These are phyloP conservation scores for Dipodascopsis uninucleata DNA, from an alignment of 805 yeast species.

Conservation along the genomic window DNA sequence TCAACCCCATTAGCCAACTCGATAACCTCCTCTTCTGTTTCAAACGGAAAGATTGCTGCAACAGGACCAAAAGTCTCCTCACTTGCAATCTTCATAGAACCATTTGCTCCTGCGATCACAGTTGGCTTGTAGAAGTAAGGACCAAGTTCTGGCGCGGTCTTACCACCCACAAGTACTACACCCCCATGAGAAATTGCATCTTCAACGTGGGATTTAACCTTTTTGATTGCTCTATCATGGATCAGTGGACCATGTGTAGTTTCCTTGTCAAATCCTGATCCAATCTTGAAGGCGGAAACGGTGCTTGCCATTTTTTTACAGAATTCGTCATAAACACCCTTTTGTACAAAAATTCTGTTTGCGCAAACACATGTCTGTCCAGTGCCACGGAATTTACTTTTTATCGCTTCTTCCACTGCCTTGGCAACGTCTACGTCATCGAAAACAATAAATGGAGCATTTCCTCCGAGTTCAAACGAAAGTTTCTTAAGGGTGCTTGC, in stretches of 20 bases:
- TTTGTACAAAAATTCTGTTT: conserved; percentile 42
- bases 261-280: conserved; percentile 57
- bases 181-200: conserved; percentile 70
- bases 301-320: conserved; percentile 46
- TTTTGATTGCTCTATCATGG: conserved; percentile 56
- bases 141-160: conserved; percentile 52
- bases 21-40: conserved; percentile 61
- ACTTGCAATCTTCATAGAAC: conserved; percentile 52
- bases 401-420: conserved; percentile 65
- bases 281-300: conserved; percentile 49
- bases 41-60: conserved; percentile 64
- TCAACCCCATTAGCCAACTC: conserved; percentile 60
- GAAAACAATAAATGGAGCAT: conserved; percentile 74
- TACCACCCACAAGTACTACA: conserved; percentile 59
- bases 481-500: conserved; percentile 61
- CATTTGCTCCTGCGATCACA: conserved; percentile 56
- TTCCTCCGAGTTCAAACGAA: conserved; percentile 75
- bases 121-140: conserved; percentile 66
- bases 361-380: conserved; percentile 71
- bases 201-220: conserved; percentile 57
- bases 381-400: conserved; percentile 66
- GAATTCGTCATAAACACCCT: conserved; percentile 60
- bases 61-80: conserved; percentile 84
- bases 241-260: conserved; percentile 76
- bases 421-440: conserved; percentile 65